phyloP scores from a whole-genome alignment of 2,329 filamentous ascomycete species.

The Pestalotiopsis sp. region DNA sequence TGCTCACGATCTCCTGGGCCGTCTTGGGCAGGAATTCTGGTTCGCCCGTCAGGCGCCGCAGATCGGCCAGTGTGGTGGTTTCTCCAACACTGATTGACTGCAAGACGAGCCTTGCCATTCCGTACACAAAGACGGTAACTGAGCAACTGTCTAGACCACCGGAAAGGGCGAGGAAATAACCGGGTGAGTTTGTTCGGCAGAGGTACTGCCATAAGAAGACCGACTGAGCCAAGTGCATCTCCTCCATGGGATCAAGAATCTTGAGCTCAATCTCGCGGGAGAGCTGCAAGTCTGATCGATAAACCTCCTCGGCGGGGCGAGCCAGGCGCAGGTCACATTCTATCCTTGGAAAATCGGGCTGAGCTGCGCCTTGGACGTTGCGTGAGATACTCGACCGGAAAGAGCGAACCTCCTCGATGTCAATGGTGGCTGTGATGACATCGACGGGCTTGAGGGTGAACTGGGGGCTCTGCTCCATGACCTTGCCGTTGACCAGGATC shows the following conservation, averaged over 20 bases:
- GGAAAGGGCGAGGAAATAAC: background rate
- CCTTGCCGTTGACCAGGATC: constrained; percentile 1
- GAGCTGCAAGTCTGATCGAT: background rate
- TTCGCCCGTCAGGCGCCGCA: background rate
- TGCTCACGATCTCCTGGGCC: background rate
- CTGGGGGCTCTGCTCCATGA: constrained; percentile 1
- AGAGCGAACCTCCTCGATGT: background rate
- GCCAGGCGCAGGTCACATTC: background rate
- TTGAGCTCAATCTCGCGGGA: background rate
- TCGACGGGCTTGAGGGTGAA: constrained; percentile 1
- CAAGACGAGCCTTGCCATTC: constrained; percentile 1
- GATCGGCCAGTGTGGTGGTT: background rate
- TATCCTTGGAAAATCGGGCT: background rate
- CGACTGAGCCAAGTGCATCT: background rate
- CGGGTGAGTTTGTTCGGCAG: background rate
- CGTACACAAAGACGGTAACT: background rate
- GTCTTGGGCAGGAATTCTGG: background rate
- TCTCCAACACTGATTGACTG: background rate
- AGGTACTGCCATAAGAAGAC: constrained; percentile 1
- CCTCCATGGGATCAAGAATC: constrained; percentile 5
- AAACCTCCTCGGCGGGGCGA: constrained; percentile 1
- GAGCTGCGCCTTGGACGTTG: background rate
- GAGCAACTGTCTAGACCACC: background rate
- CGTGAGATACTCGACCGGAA: background rate
- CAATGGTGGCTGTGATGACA: constrained; percentile 3